phyloP scores from a whole-genome alignment of 1,139 yeast genomes.

The Candida dubliniensis region DNA sequence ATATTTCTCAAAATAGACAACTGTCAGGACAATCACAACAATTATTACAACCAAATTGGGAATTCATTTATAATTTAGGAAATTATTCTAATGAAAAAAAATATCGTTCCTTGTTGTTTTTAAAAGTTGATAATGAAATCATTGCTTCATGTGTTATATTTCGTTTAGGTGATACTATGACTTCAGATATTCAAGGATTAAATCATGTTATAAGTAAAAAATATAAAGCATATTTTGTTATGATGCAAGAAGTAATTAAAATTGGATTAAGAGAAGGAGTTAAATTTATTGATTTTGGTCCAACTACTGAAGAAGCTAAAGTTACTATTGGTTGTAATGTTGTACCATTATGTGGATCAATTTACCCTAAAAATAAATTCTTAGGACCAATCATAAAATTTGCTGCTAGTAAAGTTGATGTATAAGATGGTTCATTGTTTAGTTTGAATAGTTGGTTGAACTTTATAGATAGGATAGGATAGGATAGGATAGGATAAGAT shows the following conservation, averaged over 20 bases:
- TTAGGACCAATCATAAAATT: conserved; percentile 20
- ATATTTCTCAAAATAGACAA: conserved; percentile 37
- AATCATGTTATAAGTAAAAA: conserved; percentile 40
- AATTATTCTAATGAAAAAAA: conserved; percentile 22
- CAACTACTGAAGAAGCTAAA: conserved; percentile 38
- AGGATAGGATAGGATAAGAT: too few species aligned
- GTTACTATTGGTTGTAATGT: conserved; percentile 40
- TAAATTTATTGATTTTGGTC: conserved; percentile 44
- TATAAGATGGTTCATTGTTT: too few species aligned
- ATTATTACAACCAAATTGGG: conserved; percentile 32
- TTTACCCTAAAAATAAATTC: conserved; percentile 18
- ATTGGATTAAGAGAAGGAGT: conserved; percentile 40
- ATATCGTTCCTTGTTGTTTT: conserved; percentile 34
- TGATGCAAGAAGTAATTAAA: conserved; percentile 47
- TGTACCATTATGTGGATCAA: conserved; percentile 36
- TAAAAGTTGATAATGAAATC: conserved; percentile 33
- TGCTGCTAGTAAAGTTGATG: conserved; percentile 24
- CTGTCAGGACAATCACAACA: conserved; percentile 39
- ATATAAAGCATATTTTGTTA: conserved; percentile 46
- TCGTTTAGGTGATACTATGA: conserved; percentile 44
- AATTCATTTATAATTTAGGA: conserved; percentile 32
- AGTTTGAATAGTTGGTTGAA: too few species aligned
- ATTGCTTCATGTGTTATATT: conserved; percentile 46
- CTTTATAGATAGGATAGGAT: too few species aligned
- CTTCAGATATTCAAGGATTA: conserved; percentile 46